Percentiles rank a stretch among this genome's conserved stretches.
These are phyloP conservation scores for Akanthomyces uredinophilus DNA, from an alignment of 2,329 filamentous ascomycete genomes.

Conservation along the genomic window DNA sequence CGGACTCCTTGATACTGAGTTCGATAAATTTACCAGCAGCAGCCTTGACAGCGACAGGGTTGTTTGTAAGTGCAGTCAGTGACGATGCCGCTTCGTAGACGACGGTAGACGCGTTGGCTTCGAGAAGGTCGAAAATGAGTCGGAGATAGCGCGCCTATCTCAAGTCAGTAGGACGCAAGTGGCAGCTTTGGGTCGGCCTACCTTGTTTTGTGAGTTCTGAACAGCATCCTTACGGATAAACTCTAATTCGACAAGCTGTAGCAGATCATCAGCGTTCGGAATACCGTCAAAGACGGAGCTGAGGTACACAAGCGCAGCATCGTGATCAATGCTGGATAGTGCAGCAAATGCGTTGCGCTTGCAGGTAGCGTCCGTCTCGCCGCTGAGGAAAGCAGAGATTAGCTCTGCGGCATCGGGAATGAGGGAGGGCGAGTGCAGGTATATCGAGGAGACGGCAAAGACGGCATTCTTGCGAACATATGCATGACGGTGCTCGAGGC, in stretches of 20 bases:
- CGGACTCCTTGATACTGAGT: conserved; percentile 91
- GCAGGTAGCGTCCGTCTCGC: conserved; percentile 90
- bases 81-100: conserved; percentile 97
- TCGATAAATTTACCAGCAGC: conserved; percentile 96
- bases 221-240: conserved; percentile 98
- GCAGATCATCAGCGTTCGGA: conserved; percentile 85
- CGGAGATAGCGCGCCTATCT: conserved; percentile 77
- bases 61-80: conserved; percentile 86
- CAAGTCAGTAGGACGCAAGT: conserved; percentile 13
- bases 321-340: conserved; percentile 83
- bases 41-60: conserved; percentile 95
- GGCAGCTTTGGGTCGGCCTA: conserved; percentile 31
- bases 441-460: conserved; percentile 89
- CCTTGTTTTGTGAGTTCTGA: conserved; percentile 91
- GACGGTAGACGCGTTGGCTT: conserved; percentile 88
- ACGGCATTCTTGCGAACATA: conserved; percentile 99
- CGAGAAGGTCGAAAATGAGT: conserved; percentile 92
- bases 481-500: conserved; percentile 91
- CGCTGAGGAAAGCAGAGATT: conserved; percentile 80
- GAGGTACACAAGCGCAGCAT: conserved; percentile 83
- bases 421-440: conserved; percentile 80
- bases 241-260: conserved; percentile 90
- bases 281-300: conserved; percentile 89
- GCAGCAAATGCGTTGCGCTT: conserved; percentile 97
- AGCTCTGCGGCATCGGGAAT: conserved; percentile 96